Evolutionary conservation across 768 basidiomycete genomes (phyloP), one percentile per base, ranked within the genome.

Genomic region (Hypholoma sublateritium): DNA sequence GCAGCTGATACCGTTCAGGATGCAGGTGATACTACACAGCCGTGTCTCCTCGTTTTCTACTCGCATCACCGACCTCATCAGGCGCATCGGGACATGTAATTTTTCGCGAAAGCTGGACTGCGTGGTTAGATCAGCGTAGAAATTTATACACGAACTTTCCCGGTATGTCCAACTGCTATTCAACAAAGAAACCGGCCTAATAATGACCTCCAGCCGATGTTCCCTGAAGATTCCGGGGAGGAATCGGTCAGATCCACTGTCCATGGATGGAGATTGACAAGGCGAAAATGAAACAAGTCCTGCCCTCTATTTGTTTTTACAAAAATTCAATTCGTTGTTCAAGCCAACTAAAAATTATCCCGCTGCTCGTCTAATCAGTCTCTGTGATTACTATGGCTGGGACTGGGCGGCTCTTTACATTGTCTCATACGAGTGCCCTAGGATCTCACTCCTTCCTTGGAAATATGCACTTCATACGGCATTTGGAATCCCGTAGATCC

Each of bases 161-260:
- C 86, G 25, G 91, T 89, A 54, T 37, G 84, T 71, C n/a, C n/a
- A n/a, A n/a, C n/a, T n/a, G n/a, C n/a, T n/a, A n/a, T n/a, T n/a
- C n/a, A n/a, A n/a, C n/a, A n/a, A 50, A 43, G 48, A 35, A 16
- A 24, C 36, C 24, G 4, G 22, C 4, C 14, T 35, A 3, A 8
- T 19, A 37, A 32, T 5, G 35, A 3, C 1, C 28, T 24, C 19
- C 24, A 44, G 89, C 86, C 88, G 1, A 96, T 96, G 95, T 96
- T 96, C 63, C 88, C 88, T 0, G 85, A 93, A 4, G 95, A 97
- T 72, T 72, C 83, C 1, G 95, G 94, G 8, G 89, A 90, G 52
- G 87, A 85, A 60, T 79, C 80, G 6, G 77, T 94, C 7, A 79
- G 94, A 21, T 81, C 87, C 6, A 93, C 89, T 0, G 94, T 97